Percentiles rank a stretch among this genome's conserved stretches.
Evolutionary conservation across 331 rosid species (phyloP).

Genomic region (Acacia pycnantha): DNA sequence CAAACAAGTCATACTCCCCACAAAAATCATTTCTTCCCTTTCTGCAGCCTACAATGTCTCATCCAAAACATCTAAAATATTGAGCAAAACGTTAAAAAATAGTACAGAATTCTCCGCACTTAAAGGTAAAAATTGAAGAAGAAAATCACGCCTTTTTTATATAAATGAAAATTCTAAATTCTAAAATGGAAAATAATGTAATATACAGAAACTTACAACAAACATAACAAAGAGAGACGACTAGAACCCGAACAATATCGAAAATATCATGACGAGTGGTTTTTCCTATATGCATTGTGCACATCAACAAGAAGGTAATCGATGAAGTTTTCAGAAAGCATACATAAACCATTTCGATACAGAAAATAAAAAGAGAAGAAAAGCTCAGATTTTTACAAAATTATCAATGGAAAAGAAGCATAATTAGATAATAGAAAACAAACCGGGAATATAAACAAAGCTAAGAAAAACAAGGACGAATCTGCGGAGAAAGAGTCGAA

Average conservation of each 20-base stretch:
- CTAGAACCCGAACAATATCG: constrained; percentile 12
- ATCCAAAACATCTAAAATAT: constrained; percentile 8
- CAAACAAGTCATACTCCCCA: neutral
- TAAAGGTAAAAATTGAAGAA: constrained; percentile 1
- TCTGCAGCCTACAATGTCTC: constrained; percentile 23
- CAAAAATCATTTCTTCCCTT: constrained; percentile 10
- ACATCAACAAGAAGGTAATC: constrained; percentile 28
- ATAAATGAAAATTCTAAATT: constrained; percentile 16
- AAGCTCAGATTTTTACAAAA: constrained; percentile 26
- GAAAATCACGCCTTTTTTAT: neutral
- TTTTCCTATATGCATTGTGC: constrained; percentile 44
- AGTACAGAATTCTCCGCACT: neutral
- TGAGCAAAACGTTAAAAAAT: neutral
- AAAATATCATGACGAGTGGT: constrained; percentile 24
- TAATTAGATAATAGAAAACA: constrained; percentile 8
- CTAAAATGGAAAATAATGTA: constrained; percentile 1
- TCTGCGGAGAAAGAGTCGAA: constrained; percentile 39
- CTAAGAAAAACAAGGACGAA: constrained; percentile 45
- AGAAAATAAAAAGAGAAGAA: constrained; percentile 25
- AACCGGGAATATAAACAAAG: constrained; percentile 12
- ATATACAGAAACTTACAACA: neutral
- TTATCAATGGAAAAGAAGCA: constrained; percentile 23
- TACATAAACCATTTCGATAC: constrained; percentile 7
- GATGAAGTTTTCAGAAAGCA: neutral
- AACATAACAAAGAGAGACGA: constrained; percentile 19